Percentiles rank a stretch among this genome's conserved stretches.
phyloP scores from a whole-genome alignment of 2,329 filamentous ascomycete genomes.

The Boeremia exigua region DNA sequence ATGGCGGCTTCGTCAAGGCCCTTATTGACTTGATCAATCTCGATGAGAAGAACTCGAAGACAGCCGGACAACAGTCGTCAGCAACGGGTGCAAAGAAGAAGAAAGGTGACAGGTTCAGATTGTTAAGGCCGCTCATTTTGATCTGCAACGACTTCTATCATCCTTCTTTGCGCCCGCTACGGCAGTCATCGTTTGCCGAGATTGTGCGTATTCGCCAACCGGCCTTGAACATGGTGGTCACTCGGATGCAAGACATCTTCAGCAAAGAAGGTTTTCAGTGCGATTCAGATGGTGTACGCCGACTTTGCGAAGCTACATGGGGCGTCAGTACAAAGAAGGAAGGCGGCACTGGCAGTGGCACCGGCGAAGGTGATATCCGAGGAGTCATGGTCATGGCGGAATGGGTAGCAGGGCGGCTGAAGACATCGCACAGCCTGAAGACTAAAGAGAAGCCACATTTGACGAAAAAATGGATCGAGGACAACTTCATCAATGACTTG shows the following conservation, averaged over 20 bases:
- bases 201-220: slow-evolving; percentile 92
- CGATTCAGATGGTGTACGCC: slow-evolving; percentile 86
- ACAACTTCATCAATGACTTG: slow-evolving; percentile 71
- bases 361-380: slow-evolving; percentile 76
- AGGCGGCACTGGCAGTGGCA: slow-evolving; percentile 62
- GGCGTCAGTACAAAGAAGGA: slow-evolving; percentile 77
- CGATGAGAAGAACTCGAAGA: slow-evolving; percentile 78
- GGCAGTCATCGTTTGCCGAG: slow-evolving; percentile 85
- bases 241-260: slow-evolving; percentile 82
- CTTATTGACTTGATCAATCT: slow-evolving; percentile 86
- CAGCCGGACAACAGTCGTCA: slow-evolving; percentile 42
- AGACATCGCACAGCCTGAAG: slow-evolving; percentile 48
- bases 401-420: slow-evolving; percentile 79
- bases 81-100: slow-evolving; percentile 56
- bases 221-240: slow-evolving; percentile 82
- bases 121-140: slow-evolving; percentile 86
- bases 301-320: slow-evolving; percentile 83
- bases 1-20: slow-evolving; percentile 94
- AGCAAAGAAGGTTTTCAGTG: slow-evolving; percentile 86
- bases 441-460: slow-evolving; percentile 57
- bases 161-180: slow-evolving; percentile 80
- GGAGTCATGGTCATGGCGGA: slow-evolving; percentile 86
- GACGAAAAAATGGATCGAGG: slow-evolving; percentile 78
- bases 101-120: slow-evolving; percentile 84
- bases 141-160: slow-evolving; percentile 99